A percentile compares a stretch with the other conserved stretches of the same genome.
phyloP scores from a whole-genome alignment of 2,329 filamentous ascomycete species.

The Cytospora paraplurivora region DNA sequence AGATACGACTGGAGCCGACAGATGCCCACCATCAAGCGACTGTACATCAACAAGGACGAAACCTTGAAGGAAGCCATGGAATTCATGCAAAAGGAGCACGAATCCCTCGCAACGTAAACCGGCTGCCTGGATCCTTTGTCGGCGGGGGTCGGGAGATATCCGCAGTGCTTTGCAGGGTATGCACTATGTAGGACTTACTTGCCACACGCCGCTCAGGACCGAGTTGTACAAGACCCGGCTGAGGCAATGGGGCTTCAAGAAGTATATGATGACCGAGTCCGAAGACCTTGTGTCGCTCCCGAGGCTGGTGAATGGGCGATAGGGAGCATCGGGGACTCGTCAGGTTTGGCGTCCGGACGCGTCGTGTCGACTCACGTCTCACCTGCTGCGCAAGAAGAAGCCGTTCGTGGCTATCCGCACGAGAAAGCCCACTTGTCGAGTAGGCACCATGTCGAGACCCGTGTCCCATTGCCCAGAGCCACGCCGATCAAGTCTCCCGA shows the following conservation, averaged over 20 bases:
- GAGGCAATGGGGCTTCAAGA: conserved; percentile 25
- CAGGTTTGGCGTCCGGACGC: conserved; percentile 18
- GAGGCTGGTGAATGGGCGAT: conserved; percentile 5
- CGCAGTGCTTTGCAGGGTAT: too few relatives aligned
- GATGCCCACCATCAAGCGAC: conserved; percentile 28
- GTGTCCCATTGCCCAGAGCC: neutral
- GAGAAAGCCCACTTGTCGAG: neutral
- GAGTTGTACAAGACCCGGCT: conserved; percentile 27
- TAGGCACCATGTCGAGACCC: neutral
- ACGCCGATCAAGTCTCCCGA: conserved; percentile 16
- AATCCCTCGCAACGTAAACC: conserved; percentile 32
- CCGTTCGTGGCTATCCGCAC: neutral
- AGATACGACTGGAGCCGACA: conserved; percentile 29
- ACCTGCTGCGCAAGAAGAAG: conserved; percentile 22
- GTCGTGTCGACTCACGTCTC: conserved; percentile 21
- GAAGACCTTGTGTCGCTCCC: conserved; percentile 23
- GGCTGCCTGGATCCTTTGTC: too few relatives aligned
- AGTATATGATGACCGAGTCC: conserved; percentile 25
- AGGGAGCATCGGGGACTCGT: conserved; percentile 15
- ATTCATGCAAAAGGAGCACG: conserved; percentile 28
- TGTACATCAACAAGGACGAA: conserved; percentile 31
- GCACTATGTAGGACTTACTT: conserved; percentile 19
- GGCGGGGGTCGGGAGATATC: too few relatives aligned
- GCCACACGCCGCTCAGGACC: conserved; percentile 3
- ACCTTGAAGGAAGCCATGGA: conserved; percentile 30